These are phyloP conservation scores for Phialemoniopsis sp. DNA, from an alignment of 2,329 filamentous ascomycete genomes.

Conservation along the genomic window DNA sequence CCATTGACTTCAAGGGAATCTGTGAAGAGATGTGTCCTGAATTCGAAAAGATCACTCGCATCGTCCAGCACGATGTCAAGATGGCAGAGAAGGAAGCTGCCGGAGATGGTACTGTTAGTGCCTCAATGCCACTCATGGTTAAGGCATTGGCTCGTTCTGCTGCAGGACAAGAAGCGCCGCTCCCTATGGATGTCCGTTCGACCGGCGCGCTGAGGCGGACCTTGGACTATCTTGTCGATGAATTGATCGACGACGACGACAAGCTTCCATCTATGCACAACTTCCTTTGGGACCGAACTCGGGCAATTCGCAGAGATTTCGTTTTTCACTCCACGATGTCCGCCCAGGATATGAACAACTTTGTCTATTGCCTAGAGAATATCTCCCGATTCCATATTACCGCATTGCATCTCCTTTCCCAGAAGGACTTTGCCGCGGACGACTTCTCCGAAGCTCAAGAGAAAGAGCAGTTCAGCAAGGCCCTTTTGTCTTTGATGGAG, in stretches of 20 bases:
- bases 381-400: slow-evolving; percentile 65
- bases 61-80: slow-evolving; percentile 56
- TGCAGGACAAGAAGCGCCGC: slow-evolving; percentile 62
- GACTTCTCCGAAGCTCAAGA: slow-evolving; percentile 66
- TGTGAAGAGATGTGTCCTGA: slow-evolving; percentile 69
- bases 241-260: slow-evolving; percentile 51
- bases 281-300: slow-evolving; percentile 65
- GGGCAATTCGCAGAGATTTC: slow-evolving; percentile 65
- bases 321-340: slow-evolving; percentile 61
- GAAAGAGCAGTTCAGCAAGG: slow-evolving; percentile 62
- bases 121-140: slow-evolving; percentile 53
- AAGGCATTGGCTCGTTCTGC: slow-evolving; percentile 66
- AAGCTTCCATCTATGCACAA: slow-evolving; percentile 52
- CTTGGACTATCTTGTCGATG: slow-evolving; percentile 59
- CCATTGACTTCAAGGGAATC: slow-evolving; percentile 63
- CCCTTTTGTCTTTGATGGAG: slow-evolving; percentile 60
- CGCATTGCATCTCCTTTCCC: slow-evolving; percentile 58
- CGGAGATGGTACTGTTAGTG: slow-evolving; percentile 36
- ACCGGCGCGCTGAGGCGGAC: slow-evolving; percentile 53
- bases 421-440: slow-evolving; percentile 48
- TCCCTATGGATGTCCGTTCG: slow-evolving; percentile 65
- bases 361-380: slow-evolving; percentile 61
- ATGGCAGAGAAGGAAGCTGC: slow-evolving; percentile 46
- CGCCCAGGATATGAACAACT: slow-evolving; percentile 49
- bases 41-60: slow-evolving; percentile 60